Base-by-base conservation (phyloP, 179 eudicot genomes). In the Pouteria campechiana region DNA sequence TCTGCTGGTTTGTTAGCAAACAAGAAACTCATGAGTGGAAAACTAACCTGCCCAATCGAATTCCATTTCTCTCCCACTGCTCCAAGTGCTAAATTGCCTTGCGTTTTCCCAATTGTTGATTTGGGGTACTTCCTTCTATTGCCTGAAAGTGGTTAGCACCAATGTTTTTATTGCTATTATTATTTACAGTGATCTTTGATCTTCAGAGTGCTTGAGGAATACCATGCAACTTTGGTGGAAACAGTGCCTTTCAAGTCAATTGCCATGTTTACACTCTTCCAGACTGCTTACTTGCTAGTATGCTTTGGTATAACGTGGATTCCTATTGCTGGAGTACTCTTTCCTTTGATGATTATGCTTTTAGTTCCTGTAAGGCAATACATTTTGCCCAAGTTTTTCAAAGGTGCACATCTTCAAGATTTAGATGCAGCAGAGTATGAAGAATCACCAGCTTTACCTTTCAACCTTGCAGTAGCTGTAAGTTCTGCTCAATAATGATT, bases 281-380 rank as follows among this genome's bases (percentile, higher is more conserved):
- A 87, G 50, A 67, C 94, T n/a, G 18, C 47, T 10, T 83, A 87
- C 54, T 61, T 87, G 74, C 72, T 68, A 2, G 63, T 77, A 13
- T 83, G 94, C 52, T 87, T 87, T 17, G 96, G 96, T 44, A 70
- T 87, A n/a, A 87, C 96, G 50, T 83, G 94, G 96, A 69, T 83
- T 47, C 96, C 96, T 14, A 68, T 87, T 19, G 96, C 96, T 20
- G 96, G 96, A 37, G 60, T 87, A 32, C 40, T 87, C 23, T 87
- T 87, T 67, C 94, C 96, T 47, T 60, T 87, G 32, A 75, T 87
- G 78, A 83, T 87, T 23, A 87, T 87, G 96, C 82, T 87, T 37
- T 57, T 87, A 50, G 83, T 87, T 61, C 94, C 96, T 12, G 94
- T 87, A 3, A 74, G 96, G 48, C 96, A 87, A 50, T 83, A 87